These are phyloP conservation scores for Eutrema japonicum DNA, from an alignment of 345 rosid genomes.

Conservation along the genomic window DNA sequence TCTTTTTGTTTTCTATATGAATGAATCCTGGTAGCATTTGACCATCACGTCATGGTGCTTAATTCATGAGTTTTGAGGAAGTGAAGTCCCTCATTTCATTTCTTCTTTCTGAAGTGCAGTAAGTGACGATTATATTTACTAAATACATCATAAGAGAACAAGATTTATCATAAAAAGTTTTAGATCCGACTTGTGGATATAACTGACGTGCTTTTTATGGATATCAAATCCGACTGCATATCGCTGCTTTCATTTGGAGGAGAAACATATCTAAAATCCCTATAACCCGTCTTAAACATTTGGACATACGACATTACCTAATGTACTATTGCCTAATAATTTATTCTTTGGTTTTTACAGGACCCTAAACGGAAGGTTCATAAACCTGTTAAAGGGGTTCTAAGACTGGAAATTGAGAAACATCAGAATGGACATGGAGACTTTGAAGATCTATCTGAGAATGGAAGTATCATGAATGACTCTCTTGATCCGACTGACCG, in stretches of 20 bases:
- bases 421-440: conserved; percentile 72
- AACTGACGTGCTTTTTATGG: conserved; percentile 18
- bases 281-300: conserved; percentile 8
- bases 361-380: conserved; percentile 94
- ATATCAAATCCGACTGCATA: background rate
- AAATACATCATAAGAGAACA: conserved; percentile 3
- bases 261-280: conserved; percentile 22
- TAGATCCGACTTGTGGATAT: conserved; percentile 3
- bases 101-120: conserved; percentile 21
- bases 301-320: background rate
- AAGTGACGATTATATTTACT: conserved; percentile 11
- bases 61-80: conserved; percentile 20
- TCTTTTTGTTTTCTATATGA: background rate
- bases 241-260: conserved; percentile 27
- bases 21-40: conserved; percentile 16
- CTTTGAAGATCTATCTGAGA: conserved; percentile 80
- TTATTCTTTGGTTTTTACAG: conserved; percentile 47
- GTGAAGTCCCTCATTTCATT: background rate
- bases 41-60: conserved; percentile 10
- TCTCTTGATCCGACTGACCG: conserved; percentile 74
- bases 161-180: background rate
- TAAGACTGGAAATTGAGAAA: conserved; percentile 93
- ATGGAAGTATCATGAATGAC: conserved; percentile 85
- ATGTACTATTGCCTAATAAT: conserved; percentile 14
- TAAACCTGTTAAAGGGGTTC: conserved; percentile 91